phyloP scores from a whole-genome alignment of 192 early-diverging fungal species.

The Entophlyctis luteolus region DNA sequence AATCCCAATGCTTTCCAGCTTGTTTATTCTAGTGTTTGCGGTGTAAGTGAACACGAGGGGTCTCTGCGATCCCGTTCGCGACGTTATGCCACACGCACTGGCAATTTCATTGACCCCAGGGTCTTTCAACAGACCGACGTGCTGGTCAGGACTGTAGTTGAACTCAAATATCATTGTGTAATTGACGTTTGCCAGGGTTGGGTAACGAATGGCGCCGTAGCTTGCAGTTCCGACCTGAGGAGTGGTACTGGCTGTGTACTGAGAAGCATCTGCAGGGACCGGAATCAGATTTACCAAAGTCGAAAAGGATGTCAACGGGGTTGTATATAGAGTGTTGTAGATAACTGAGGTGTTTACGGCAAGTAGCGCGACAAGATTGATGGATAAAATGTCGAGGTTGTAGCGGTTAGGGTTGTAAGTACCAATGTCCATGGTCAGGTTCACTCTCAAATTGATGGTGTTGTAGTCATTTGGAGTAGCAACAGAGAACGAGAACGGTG shows the following conservation, averaged over 20 bases:
- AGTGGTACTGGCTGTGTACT: not conserved
- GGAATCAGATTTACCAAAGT: not conserved
- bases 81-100: constrained; percentile 25
- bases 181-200: not conserved
- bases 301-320: not conserved
- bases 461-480: constrained; percentile 1
- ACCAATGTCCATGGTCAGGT: constrained; percentile 15
- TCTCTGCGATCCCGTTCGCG: not conserved
- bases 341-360: constrained; percentile 11
- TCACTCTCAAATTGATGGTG: not conserved
- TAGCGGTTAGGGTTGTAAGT: constrained; percentile 28
- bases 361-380: constrained; percentile 6
- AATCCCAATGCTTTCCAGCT: constrained; percentile 15
- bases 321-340: constrained; percentile 1
- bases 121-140: constrained; percentile 16
- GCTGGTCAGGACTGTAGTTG: constrained; percentile 17
- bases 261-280: not conserved
- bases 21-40: constrained; percentile 11
- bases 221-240: constrained; percentile 1
- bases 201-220: not conserved
- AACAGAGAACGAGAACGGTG: not conserved
- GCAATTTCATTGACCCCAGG: constrained; percentile 28
- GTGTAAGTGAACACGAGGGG: constrained; percentile 25
- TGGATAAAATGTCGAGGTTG: constrained; percentile 6
- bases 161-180: constrained; percentile 28